phyloP scores from a whole-genome alignment of 768 basidiomycete genomes.

The Mrakia hoshinonis region DNA sequence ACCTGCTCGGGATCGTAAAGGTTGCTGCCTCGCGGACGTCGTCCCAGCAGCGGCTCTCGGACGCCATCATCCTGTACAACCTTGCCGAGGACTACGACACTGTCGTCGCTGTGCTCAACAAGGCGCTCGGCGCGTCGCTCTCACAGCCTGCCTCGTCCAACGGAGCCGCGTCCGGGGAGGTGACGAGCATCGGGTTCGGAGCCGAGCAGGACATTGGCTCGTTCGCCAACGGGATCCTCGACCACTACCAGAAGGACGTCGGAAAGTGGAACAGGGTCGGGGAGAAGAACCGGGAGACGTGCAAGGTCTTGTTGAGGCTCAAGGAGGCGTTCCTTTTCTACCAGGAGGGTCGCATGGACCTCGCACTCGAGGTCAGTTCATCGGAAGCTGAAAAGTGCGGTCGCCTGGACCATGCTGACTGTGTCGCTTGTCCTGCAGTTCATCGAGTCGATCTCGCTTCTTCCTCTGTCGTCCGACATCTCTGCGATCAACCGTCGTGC shows the following conservation, averaged over 20 bases:
- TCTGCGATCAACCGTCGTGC: conserved; percentile 73
- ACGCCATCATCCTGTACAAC: conserved; percentile 93
- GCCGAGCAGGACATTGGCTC: conserved; percentile 45
- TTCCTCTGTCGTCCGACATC: conserved; percentile 79
- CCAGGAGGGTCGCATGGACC: conserved; percentile 60
- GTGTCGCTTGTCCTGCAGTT: conserved; percentile 46
- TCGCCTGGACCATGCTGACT: background rate
- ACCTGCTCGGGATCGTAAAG: conserved; percentile 72
- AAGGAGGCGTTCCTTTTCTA: conserved; percentile 72
- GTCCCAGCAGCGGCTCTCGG: conserved; percentile 70
- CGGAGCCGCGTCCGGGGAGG: conserved; percentile 46
- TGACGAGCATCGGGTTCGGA: conserved; percentile 55
- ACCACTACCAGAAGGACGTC: conserved; percentile 65
- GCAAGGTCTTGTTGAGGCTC: conserved; percentile 58
- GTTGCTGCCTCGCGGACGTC: conserved; percentile 73
- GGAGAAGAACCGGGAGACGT: conserved; percentile 55
- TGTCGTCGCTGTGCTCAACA: conserved; percentile 77
- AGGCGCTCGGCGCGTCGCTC: conserved; percentile 75
- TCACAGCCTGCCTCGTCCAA: conserved; percentile 45
- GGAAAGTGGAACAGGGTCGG: conserved; percentile 49
- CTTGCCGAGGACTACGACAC: conserved; percentile 82
- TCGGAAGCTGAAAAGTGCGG: background rate
- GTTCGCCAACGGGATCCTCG: conserved; percentile 50
- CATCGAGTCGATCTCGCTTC: conserved; percentile 75
- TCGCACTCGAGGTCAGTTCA: conserved; percentile 65